Conservation (phyloP, 2,329 filamentous ascomycete species). For the Plectosphaerella plurivora region DNA sequence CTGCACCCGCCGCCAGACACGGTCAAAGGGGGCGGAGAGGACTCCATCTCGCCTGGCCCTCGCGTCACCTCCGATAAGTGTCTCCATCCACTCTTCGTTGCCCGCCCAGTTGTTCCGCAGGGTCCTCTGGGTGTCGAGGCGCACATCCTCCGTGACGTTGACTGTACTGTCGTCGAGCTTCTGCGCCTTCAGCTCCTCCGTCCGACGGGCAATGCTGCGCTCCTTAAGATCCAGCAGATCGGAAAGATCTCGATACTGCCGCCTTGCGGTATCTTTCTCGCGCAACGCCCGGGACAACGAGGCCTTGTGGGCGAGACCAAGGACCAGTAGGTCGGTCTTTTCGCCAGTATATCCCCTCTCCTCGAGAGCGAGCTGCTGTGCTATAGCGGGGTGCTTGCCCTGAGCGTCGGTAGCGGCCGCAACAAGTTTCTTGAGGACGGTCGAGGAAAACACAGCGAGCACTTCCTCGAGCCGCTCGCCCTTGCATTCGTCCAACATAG, state of each 20-base stretch:
- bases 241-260: slow-evolving; percentile 59
- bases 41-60: slow-evolving; percentile 54
- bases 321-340: slow-evolving; percentile 52
- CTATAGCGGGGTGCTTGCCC: slow-evolving; percentile 39
- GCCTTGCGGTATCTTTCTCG: slow-evolving; percentile 54
- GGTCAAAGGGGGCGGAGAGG: slow-evolving; percentile 62
- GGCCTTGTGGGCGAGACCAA: slow-evolving; percentile 69
- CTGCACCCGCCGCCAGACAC: slow-evolving; percentile 66
- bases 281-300: slow-evolving; percentile 57
- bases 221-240: slow-evolving; percentile 62
- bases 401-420: slow-evolving; percentile 34
- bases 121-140: slow-evolving; percentile 50
- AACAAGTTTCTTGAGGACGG: slow-evolving; percentile 69
- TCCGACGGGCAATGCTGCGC: slow-evolving; percentile 48
- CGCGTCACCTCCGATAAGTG: slow-evolving; percentile 63
- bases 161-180: neutral
- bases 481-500: slow-evolving; percentile 94
- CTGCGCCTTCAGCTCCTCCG: slow-evolving; percentile 33
- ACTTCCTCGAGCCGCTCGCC: slow-evolving; percentile 88
- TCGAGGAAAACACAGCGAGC: slow-evolving; percentile 76
- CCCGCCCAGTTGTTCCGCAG: slow-evolving; percentile 76
- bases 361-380: slow-evolving; percentile 53
- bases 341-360: slow-evolving; percentile 52
- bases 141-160: slow-evolving; percentile 34
- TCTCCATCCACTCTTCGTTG: slow-evolving; percentile 67